A percentile compares a stretch with the other conserved stretches of the same genome.
phyloP scores from a whole-genome alignment of 257 asterid species.

The Capsicum chinense region DNA sequence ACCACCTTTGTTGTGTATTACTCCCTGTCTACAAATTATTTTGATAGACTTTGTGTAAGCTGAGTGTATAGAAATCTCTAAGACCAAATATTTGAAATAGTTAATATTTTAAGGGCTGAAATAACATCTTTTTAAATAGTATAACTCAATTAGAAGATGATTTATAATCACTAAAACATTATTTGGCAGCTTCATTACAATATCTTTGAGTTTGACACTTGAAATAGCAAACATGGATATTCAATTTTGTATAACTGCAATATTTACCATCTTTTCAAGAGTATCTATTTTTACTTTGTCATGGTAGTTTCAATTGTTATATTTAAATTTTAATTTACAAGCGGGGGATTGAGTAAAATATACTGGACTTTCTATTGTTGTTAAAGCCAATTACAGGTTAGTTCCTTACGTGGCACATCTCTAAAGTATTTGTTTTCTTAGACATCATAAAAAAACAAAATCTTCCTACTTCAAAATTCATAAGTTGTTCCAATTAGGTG shows the following conservation, averaged over 20 bases:
- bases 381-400: conserved; percentile 77
- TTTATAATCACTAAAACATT: background rate
- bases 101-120: background rate
- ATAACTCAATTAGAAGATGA: conserved; percentile 3
- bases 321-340: conserved; percentile 35
- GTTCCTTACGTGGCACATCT: conserved; percentile 34
- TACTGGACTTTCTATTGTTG: conserved; percentile 62
- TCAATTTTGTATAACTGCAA: background rate
- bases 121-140: background rate
- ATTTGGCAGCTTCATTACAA: conserved; percentile 13
- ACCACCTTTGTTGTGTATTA: too few relatives aligned
- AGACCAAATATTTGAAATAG: background rate
- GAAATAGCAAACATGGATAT: background rate
- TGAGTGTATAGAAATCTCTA: background rate
- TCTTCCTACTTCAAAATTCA: background rate
- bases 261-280: background rate
- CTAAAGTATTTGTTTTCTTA: conserved; percentile 7
- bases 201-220: conserved; percentile 10
- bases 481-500: conserved; percentile 5
- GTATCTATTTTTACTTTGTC: conserved; percentile 15
- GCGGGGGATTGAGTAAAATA: conserved; percentile 96
- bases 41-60: too few relatives aligned
- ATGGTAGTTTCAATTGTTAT: conserved; percentile 10
- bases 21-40: too few relatives aligned
- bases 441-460: conserved; percentile 19